These are phyloP conservation scores for Solanum sparsipilum DNA, from an alignment of 257 asterid genomes.

Conservation along the genomic window DNA sequence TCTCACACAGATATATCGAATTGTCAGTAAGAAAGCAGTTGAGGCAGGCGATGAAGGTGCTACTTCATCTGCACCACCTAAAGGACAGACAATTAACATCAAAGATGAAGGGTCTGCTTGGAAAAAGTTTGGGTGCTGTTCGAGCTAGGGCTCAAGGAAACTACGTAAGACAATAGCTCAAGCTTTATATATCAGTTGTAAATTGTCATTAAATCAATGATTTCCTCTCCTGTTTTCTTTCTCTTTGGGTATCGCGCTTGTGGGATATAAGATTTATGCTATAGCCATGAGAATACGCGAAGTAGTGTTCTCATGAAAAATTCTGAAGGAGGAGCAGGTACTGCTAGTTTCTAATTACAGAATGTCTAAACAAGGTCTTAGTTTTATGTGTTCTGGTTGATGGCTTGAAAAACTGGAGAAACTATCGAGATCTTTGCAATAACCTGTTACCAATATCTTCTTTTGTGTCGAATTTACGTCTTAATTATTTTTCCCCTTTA, in stretches of 20 bases:
- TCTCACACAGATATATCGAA: constrained; percentile 15
- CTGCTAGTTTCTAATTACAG: background rate
- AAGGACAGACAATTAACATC: constrained; percentile 20
- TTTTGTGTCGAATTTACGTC: background rate
- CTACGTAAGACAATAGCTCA: background rate
- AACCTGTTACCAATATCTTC: background rate
- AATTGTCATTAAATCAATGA: background rate
- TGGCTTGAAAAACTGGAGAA: background rate
- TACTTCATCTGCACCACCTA: constrained; percentile 14
- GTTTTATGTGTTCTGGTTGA: background rate
- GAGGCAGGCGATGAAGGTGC: constrained; percentile 25
- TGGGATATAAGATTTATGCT: background rate
- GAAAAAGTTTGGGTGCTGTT: constrained; percentile 25
- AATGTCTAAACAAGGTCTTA: background rate
- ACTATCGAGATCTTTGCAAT: background rate
- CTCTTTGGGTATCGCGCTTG: too few species aligned
- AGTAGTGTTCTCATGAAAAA: background rate
- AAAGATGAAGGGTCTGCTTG: constrained; percentile 22
- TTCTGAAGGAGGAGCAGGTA: background rate
- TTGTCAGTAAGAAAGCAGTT: constrained; percentile 18
- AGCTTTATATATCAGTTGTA: constrained; percentile 5
- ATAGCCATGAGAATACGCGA: background rate
- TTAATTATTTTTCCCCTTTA: background rate
- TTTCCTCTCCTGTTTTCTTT: background rate
- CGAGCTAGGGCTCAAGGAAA: constrained; percentile 9